These are phyloP conservation scores for Tuber indicum DNA, from an alignment of 495 filamentous ascomycete species.

Conservation along the genomic window DNA sequence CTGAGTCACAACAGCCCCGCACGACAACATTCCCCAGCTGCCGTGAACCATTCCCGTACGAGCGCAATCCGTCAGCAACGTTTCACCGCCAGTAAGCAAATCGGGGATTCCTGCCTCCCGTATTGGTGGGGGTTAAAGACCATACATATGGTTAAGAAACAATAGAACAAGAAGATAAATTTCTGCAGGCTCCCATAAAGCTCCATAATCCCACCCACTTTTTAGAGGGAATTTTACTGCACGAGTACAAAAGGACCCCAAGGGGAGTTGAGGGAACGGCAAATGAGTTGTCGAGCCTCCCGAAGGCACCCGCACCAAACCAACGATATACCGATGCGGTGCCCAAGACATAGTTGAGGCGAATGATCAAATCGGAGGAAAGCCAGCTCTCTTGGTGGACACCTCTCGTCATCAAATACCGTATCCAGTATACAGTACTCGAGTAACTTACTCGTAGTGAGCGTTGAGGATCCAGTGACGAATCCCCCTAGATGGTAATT, in stretches of 20 bases:
- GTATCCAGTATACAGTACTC: too few species aligned
- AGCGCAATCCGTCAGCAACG: not conserved
- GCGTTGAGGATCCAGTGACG: not conserved
- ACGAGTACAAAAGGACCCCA: not conserved
- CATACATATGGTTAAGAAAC: not conserved
- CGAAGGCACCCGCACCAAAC: not conserved
- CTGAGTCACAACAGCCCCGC: not conserved
- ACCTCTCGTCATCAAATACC: not conserved
- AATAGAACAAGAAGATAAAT: not conserved
- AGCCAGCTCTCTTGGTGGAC: not conserved
- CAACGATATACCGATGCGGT: not conserved
- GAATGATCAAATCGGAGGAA: not conserved
- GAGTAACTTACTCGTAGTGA: not conserved
- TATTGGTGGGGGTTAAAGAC: not conserved
- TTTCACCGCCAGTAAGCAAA: not conserved
- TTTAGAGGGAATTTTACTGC: not conserved
- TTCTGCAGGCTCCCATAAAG: not conserved
- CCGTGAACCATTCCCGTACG: not conserved
- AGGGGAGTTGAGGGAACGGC: not conserved
- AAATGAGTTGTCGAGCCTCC: not conserved
- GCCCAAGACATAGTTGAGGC: not conserved
- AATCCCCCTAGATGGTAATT: not conserved
- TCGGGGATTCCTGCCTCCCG: not conserved
- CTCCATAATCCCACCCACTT: not conserved
- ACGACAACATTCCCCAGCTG: not conserved